Conservation (phyloP, 352 stramenopile species). For the Phytopythium aichiense region DNA sequence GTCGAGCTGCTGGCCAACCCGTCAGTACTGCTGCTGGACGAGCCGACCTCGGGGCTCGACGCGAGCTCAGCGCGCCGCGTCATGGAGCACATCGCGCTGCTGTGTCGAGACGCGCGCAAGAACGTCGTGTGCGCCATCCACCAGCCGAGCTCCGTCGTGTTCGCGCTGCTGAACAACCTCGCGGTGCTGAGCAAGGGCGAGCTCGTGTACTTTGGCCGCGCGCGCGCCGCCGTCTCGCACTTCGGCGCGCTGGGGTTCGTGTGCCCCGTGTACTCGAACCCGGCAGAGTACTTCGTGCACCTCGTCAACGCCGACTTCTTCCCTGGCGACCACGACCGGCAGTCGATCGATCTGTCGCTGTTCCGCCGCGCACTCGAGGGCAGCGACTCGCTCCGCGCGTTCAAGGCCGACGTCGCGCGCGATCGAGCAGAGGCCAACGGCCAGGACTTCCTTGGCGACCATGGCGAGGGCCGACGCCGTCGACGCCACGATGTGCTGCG, state of each 20-base stretch:
- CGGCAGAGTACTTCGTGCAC: constrained; percentile 60
- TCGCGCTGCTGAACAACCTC: constrained; percentile 64
- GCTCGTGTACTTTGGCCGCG: constrained; percentile 86
- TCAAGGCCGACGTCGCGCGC: constrained; percentile 25
- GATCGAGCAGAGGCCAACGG: constrained; percentile 20
- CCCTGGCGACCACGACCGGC: constrained; percentile 11
- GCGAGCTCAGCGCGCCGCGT: constrained; percentile 84
- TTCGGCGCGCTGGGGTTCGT: constrained; percentile 47
- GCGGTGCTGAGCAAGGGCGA: constrained; percentile 64
- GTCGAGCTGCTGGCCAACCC: constrained; percentile 93
- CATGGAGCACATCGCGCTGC: constrained; percentile 66
- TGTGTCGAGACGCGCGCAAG: constrained; percentile 44
- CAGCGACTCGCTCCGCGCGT: constrained; percentile 20
- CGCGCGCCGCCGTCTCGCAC: constrained; percentile 42
- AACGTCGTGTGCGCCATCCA: constrained; percentile 84
- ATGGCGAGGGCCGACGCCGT: not conserved
- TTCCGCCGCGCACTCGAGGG: constrained; percentile 30
- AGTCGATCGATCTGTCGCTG: constrained; percentile 14
- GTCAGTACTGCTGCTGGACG: constrained; percentile 94
- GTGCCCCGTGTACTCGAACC: constrained; percentile 66
- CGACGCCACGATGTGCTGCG: constrained; percentile 2
- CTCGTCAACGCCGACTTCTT: constrained; percentile 64
- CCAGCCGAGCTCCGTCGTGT: constrained; percentile 77
- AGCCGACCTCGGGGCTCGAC: constrained; percentile 92
- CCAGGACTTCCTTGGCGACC: not conserved